phyloP scores from a whole-genome alignment of 1,139 yeast genomes.

The Candida glucosophila region DNA sequence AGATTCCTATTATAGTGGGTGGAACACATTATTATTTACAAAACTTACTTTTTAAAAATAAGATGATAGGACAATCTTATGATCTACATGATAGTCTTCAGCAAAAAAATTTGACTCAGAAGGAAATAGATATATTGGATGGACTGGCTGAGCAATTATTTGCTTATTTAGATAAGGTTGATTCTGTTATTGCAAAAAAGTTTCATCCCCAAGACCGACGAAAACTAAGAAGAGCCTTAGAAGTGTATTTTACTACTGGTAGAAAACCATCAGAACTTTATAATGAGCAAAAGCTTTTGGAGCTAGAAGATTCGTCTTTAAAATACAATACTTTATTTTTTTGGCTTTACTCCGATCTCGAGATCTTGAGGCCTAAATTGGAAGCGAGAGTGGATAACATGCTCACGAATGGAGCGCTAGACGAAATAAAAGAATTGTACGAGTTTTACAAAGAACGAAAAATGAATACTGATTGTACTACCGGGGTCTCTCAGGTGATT shows the following conservation, averaged over 20 bases:
- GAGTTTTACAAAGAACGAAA: slow-evolving; percentile 22
- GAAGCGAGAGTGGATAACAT: slow-evolving; percentile 78
- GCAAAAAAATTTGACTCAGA: slow-evolving; percentile 18
- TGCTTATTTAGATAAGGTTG: slow-evolving; percentile 39
- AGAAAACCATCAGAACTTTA: slow-evolving; percentile 65
- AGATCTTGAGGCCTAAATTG: slow-evolving; percentile 50
- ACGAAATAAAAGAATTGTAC: slow-evolving; percentile 58
- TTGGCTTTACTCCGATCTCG: slow-evolving; percentile 78
- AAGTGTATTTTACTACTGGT: slow-evolving; percentile 64
- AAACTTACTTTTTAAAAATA: slow-evolving; percentile 62
- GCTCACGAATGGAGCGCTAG: slow-evolving; percentile 61
- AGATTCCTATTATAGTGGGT: slow-evolving; percentile 83
- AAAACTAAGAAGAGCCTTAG: slow-evolving; percentile 71
- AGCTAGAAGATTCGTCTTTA: slow-evolving; percentile 37
- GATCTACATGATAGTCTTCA: slow-evolving; percentile 1
- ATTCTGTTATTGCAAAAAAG: slow-evolving; percentile 67
- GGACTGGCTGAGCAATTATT: slow-evolving; percentile 49
- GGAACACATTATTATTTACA: slow-evolving; percentile 94
- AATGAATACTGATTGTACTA: slow-evolving; percentile 44
- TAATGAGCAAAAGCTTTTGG: slow-evolving; percentile 45
- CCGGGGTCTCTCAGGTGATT: slow-evolving; percentile 91
- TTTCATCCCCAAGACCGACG: slow-evolving; percentile 90
- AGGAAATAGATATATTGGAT: slow-evolving; percentile 43
- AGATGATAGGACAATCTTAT: slow-evolving; percentile 33
- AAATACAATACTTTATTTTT: slow-evolving; percentile 62